Conservation (phyloP, 2,329 filamentous ascomycete genomes). For the Claviceps humidiphila region DNA sequence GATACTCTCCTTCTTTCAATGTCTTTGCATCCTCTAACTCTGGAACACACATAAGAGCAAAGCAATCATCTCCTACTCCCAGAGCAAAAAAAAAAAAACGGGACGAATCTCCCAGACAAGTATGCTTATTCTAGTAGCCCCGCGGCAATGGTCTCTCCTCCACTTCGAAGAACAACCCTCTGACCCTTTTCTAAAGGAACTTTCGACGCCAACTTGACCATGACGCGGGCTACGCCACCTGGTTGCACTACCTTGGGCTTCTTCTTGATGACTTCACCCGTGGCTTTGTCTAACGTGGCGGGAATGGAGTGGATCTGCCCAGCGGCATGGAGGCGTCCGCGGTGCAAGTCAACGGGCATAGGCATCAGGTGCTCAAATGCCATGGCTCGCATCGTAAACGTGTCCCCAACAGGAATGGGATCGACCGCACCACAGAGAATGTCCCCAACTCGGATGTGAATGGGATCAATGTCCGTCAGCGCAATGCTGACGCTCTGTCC, state of each 20-base stretch:
- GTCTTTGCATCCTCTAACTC: too few relatives aligned
- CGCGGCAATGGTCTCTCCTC: slow-evolving; percentile 75
- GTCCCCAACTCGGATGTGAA: slow-evolving; percentile 72
- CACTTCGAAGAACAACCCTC: slow-evolving; percentile 66
- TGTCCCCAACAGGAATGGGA: slow-evolving; percentile 57
- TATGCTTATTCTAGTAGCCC: slow-evolving; percentile 59
- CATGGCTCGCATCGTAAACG: slow-evolving; percentile 70
- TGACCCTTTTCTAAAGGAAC: slow-evolving; percentile 71
- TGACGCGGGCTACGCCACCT: slow-evolving; percentile 61
- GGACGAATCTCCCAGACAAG: neutral
- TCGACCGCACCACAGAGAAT: slow-evolving; percentile 61
- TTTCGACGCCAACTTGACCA: slow-evolving; percentile 58
- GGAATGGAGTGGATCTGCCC: slow-evolving; percentile 61
- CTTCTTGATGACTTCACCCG: slow-evolving; percentile 65
- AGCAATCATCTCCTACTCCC: neutral
- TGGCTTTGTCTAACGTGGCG: slow-evolving; percentile 65
- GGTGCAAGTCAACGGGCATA: slow-evolving; percentile 78
- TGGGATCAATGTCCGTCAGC: slow-evolving; percentile 69
- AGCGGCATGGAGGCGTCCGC: slow-evolving; percentile 67
- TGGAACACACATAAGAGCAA: neutral
- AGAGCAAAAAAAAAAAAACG: neutral
- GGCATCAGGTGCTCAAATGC: slow-evolving; percentile 85
- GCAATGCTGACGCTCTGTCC: slow-evolving; percentile 83
- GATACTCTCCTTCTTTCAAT: neutral
- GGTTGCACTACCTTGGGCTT: slow-evolving; percentile 75